Base-by-base conservation (phyloP, 805 yeast species). In the Cyberlindnera veronae region DNA sequence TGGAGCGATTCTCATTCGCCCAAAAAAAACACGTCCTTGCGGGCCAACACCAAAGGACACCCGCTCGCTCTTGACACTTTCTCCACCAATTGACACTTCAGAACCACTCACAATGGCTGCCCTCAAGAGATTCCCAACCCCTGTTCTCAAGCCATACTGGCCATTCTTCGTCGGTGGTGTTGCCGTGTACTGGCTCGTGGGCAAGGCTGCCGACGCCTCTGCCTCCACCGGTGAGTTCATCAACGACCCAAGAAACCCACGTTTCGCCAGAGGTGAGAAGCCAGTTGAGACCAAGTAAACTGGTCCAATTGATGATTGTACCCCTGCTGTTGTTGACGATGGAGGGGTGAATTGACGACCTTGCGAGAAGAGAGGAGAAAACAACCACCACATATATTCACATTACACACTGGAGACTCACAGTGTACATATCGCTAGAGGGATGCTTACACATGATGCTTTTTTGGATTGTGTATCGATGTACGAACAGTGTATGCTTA, bases 211-310 rank as follows among this genome's bases (percentile, higher is more conserved):
- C 49, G 67, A 64, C 46, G 82, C 83, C 48, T 75, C 86, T 55
- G 71, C 79, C 66, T 72, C 80, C 74, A 73, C 91, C 42, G 76
- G 74, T 49, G 95, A 86, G 70, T 88, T 81, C 74, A 79, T 81
- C 69, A 87, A 88, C 67, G 96, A 88, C 71, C 96, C 96, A 72
- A 85, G 95, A 77, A 88, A 88, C 75, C 96, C 96, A 68, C 83
- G 95, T 72, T 84, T 86, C 64, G 71, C 72, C 51, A 68, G 68
- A 54, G 79, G 78, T 60, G 79, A 70, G 57, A 72, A 73, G 51
- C 62, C 67, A 34, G 66, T 66, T 32, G 71, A 68, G 46, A 46
- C 63, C 49, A 60, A 60, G 42, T 46, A 16, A 42, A 15, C 24
- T n/a, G n/a, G n/a, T n/a, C n/a, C n/a, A n/a, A n/a, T n/a, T n/a